Base-by-base conservation (phyloP, 306 rosid genomes). In the Gleditsia sinensis region DNA sequence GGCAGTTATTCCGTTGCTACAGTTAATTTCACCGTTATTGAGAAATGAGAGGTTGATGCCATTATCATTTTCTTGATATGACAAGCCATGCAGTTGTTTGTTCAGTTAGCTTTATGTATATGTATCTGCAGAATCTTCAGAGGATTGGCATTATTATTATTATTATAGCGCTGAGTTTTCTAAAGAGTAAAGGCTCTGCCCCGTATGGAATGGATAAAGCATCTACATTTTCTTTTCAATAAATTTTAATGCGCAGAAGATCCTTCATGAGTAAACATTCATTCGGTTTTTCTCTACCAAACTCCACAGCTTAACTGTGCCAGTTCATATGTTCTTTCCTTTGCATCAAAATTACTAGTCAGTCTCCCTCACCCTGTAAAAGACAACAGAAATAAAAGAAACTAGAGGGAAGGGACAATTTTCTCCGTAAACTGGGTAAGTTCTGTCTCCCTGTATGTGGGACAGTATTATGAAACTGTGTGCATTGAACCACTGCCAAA, bases 1-100 rank as follows among this genome's bases (percentile, higher is more conserved):
- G 78, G 78, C 80, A 80, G 86, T 82, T 81, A 68, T 86, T 86
- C 92, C 75, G 94, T 88, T 91, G 79, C 78, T 74, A 63, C 86
- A 80, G 92, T 88, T 91, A 68, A 69, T 77, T 72, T 81, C 79
- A 67, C 71, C 62, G 78, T 74, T 86, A 71, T 75, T 81, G 57
- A 74, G 78, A 78, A 78, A 80, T 78, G 63, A 75, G 78, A 61
- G 62, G 68, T 7, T 48, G 85, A 84, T 83, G 79, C 72, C 51
- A 23, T 61, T 11, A 68, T 39, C 66, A 51, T 36, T 45, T 51
- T 39, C 25, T 82, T 76, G 86, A 90, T 77, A 76, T 48, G 89
- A 86, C 85, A 43, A 8, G 66, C 43, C 76, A 80, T 69, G 83
- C 71, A 72, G 70, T 62, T 77, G 9, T 77, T 75, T 79, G 71